Base-by-base conservation (phyloP, 441 rosid genomes). In the Capsella rubella region DNA sequence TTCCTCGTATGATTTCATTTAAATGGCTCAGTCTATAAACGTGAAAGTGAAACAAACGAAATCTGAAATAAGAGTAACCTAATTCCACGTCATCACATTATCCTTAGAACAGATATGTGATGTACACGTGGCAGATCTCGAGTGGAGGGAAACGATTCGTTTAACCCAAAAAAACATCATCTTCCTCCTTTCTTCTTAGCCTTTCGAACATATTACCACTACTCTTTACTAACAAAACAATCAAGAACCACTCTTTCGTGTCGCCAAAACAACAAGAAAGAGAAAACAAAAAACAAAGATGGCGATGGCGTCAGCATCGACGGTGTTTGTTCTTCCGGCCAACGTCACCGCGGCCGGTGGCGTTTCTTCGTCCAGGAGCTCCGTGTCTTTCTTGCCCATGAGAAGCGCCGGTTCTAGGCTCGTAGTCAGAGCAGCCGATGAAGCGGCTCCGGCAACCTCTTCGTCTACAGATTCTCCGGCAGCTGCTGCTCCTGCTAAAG, bases 231-330 rank as follows among this genome's bases (percentile, higher is more conserved):
- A 65, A 51, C 69, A 66, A 42, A 49, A 70, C 71, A 69, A 61
- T 60, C 72, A 39, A 59, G 15, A 69, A 39, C 49, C 67, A 73
- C 63, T 40, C 56, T 55, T 31, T 67, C 58, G 60, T 70, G 59
- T 68, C 54, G 35, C 13, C 47, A 75, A 6, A 60, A 64, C 69
- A 64, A 39, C 3, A 47, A 59, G 0, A 49, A 15, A 31, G 1
- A 29, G 15, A 37, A 2, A 16, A 6, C 12, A 37, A 40, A 2
- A 13, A 18, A 10, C 14, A 83, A 86, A 86, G 83, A 72, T 72
- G 81, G 71, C 79, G 27, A 82, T 89, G 86, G 79, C 95, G 62
- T 79, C 98, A 31, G 90, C 97, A 78, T 93, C 97, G 66, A 77
- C 89, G 31, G 87, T 87, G 50, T 85, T 90, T 73, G 63, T 82